Base-by-base conservation (phyloP, 176 grass and related monocot genomes). In the Musa itinerans region DNA sequence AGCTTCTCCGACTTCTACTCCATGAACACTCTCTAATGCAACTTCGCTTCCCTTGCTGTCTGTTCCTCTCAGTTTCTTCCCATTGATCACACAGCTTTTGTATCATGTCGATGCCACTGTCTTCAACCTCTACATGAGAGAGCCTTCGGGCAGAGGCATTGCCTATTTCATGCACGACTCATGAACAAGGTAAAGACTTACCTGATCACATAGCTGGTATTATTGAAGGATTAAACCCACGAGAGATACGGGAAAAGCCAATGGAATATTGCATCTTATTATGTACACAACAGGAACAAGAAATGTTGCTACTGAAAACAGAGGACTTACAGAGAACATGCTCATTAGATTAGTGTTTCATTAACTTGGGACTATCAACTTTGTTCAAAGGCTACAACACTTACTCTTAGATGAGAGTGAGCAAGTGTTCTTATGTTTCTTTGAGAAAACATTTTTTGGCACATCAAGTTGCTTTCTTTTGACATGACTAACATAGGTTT, bases 1-100 rank as follows among this genome's bases (percentile, higher is more conserved):
- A 85, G 74, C 78, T 64, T 93, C 16, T 79, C 70, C 82, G 86
- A 89, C 59, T 83, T 82, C 76, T 84, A 77, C 72, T 81, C 84
- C 22, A 54, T 74, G 72, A 74, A 74, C 72, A 25, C 56, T 29
- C 72, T 74, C 52, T 43, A 6, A 43, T 43, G 34, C 34, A 5
- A 43, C 34, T 43, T 43, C 4, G 34, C 34, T 43, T 43, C 4
- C 34, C 34, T 43, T 43, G 34, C 4, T 6, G 34, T 43, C 34
- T 43, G 34, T 5, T 43, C 34, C 34, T 43, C 34, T 43, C 55
- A 57, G 55, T 61, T 61, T 43, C 34, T 43, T 43, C 34, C 57
- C 57, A 61, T 61, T 61, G 3, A 61, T 61, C 57, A 8, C 57
- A 61, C 57, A 20, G 57, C 57, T 61, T 21, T 61, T 7, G n/a